Evolutionary conservation across 192 early-diverging fungal species (phyloP).

Genomic region (Entomortierella parvispora): DNA sequence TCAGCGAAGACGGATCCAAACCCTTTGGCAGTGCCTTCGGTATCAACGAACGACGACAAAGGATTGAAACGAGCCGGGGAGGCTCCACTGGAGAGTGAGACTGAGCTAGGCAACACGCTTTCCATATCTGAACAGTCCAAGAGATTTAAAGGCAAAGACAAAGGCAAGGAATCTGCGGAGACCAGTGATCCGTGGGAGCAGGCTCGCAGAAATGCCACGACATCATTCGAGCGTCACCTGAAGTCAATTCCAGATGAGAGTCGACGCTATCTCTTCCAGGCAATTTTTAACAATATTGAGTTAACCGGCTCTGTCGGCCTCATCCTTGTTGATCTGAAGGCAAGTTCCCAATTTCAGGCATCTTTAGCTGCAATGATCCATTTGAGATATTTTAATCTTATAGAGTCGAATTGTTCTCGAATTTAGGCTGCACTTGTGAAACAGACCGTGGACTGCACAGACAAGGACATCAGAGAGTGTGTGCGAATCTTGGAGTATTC

Average conservation of each 20-base stretch:
- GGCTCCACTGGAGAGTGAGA: no score
- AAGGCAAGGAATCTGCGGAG: background rate
- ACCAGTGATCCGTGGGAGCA: background rate
- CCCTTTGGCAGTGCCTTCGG: no score
- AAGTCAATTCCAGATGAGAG: background rate
- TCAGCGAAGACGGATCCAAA: background rate
- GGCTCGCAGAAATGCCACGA: background rate
- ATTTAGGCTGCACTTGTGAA: constrained; percentile 11
- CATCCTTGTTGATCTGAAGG: background rate
- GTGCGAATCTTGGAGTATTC: background rate
- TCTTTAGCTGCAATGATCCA: background rate
- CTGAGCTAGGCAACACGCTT: no score
- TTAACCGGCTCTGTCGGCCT: background rate
- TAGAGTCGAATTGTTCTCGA: background rate
- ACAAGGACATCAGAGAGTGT: constrained; percentile 19
- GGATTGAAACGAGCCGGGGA: background rate
- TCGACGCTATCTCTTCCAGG: background rate
- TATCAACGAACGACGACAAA: no score
- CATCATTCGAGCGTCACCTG: background rate
- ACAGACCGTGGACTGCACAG: background rate
- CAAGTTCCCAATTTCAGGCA: no score
- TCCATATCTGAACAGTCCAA: background rate
- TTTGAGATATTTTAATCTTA: constrained; percentile 7
- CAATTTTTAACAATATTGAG: background rate
- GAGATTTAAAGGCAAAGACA: background rate